Base-by-base conservation (phyloP, 2,329 filamentous ascomycete genomes). In the Cryoendolithus antarcticus region DNA sequence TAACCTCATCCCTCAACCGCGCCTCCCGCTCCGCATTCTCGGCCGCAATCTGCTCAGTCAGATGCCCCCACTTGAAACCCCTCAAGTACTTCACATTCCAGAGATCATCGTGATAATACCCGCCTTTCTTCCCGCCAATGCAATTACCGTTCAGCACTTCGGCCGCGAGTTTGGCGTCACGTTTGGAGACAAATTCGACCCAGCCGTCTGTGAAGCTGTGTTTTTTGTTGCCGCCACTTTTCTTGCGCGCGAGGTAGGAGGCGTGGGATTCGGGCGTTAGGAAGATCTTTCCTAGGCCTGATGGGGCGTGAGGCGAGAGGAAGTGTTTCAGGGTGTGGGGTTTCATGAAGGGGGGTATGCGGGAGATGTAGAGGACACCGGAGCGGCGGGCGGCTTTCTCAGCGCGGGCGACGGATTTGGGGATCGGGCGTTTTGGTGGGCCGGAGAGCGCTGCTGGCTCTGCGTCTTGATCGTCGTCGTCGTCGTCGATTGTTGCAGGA, bases 291-390 rank as follows among this genome's bases (percentile, higher is more conserved):
- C 82, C 82, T 54, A 89, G 75, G 6, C 56, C 58, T 40, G 54
- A 55, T 30, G 69, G 68, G 44, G 85, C 85, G 61, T 86, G 85
- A 7, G 79, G 80, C 44, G 79, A 71, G 39, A 91, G 74, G 9
- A 86, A 75, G 11, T 79, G 77, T 48, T 82, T 77, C 31, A 91
- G 69, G 55, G 88, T 88, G 37, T 70, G 66, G 5, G 84, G 83
- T 53, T 86, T 88, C 83, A 93, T 91, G 61, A 88, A 93, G 0
- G 86, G 86, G 3, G 86, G 85, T 46, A 91, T 75, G 43, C 85
- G 77, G 4, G 83, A 89, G 45, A 93, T 70, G 63, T 91, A 93
- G 44, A 91, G 69, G 9, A 93, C 82, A 46, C 85, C 85, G 0
- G 82, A 86, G 56, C 78, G 81, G 50, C 75, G 76, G 43, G 81